Evolutionary conservation across 805 yeast species (phyloP).

Genomic region (Pichia scutulata): DNA sequence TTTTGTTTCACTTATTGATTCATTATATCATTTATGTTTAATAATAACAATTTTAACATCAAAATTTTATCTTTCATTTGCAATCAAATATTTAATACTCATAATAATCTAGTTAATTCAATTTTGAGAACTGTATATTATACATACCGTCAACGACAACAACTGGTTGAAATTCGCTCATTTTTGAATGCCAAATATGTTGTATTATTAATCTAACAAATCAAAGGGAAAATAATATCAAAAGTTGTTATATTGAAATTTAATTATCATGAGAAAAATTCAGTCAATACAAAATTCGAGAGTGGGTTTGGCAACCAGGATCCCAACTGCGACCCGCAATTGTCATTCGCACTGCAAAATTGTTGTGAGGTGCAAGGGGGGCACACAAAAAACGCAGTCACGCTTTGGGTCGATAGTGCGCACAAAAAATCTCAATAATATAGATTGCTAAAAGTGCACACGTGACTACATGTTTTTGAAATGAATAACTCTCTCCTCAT

Average conservation of each 20-base stretch:
- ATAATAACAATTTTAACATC: too few relatives aligned
- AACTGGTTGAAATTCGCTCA: constrained; percentile 92
- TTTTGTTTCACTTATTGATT: too few relatives aligned
- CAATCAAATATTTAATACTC: background rate
- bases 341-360: background rate
- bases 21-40: too few relatives aligned
- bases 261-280: background rate
- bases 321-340: background rate
- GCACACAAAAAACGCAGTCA: background rate
- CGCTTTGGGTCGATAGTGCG: background rate
- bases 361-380: background rate
- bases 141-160: constrained; percentile 92
- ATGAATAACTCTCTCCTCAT: too few relatives aligned
- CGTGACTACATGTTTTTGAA: background rate
- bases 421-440: background rate
- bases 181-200: constrained; percentile 24
- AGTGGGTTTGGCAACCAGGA: background rate
- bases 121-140: background rate
- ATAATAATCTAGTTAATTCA: background rate
- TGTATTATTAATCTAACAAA: constrained; percentile 1
- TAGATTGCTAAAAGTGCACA: too few relatives aligned
- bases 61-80: background rate
- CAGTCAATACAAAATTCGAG: background rate
- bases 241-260: background rate
- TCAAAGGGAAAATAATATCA: background rate